Evolutionary conservation across 768 basidiomycete species (phyloP).

Genomic region (Coprinellus micaceus): DNA sequence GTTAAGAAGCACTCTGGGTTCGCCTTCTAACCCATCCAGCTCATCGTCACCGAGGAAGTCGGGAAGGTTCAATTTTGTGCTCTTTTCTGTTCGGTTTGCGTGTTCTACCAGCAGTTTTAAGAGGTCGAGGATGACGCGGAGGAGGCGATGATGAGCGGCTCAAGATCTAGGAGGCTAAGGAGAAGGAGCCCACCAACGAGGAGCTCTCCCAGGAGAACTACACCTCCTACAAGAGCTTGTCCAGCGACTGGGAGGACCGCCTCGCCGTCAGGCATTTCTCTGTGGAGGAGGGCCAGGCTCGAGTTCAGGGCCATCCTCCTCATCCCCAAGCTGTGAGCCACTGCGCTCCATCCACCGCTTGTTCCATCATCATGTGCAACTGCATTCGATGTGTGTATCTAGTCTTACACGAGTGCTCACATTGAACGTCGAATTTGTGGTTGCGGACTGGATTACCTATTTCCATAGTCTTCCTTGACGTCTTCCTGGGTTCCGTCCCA

Average conservation of each 20-base stretch:
- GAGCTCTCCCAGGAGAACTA: constrained; percentile 96
- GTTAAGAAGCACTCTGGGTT: constrained; percentile 99
- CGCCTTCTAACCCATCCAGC: constrained; percentile 99
- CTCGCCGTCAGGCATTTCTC: constrained; percentile 99
- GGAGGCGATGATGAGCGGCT: constrained; percentile 68
- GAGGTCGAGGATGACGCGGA: constrained; percentile 86
- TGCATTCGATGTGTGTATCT: no score
- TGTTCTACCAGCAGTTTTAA: constrained; percentile 34
- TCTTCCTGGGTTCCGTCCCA: no score
- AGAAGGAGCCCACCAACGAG: constrained; percentile 82
- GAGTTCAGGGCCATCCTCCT: constrained; percentile 99
- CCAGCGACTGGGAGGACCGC: constrained; percentile 99
- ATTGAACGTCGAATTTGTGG: no score
- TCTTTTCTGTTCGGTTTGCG: background rate
- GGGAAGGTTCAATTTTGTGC: constrained; percentile 74
- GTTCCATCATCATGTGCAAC: no score
- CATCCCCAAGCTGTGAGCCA: constrained; percentile 92
- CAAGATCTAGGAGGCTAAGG: constrained; percentile 87
- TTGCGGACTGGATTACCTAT: no score
- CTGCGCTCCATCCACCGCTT: no score
- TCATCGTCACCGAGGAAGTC: constrained; percentile 97
- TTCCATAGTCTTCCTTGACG: no score
- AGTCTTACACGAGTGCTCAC: no score
- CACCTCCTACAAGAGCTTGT: constrained; percentile 95
- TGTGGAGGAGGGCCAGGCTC: constrained; percentile 98